Evolutionary conservation across 202 grass and related monocot species (phyloP), one percentile per base, ranked within the genome.

Genomic region (Cymbopogon flexuosus): DNA sequence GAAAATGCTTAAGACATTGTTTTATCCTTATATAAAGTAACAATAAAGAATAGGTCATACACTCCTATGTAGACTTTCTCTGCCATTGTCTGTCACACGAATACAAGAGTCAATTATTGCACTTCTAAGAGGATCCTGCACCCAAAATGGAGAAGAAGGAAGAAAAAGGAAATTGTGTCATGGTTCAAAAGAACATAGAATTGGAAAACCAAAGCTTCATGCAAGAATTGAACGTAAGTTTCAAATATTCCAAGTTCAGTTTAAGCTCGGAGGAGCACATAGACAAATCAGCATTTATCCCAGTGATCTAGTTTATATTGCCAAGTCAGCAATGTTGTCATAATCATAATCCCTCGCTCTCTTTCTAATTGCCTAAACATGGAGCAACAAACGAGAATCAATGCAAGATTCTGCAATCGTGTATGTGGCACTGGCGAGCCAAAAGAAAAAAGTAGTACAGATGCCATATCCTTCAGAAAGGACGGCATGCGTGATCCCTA

Each of bases 121-220:
- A 89, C 92, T 99, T 93, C 92, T 93, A 80, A 83, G 52, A 87
- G 89, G 96, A 91, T 95, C 82, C 92, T 99, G 90, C 59, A 85
- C 31, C 24, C 72, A 46, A 80, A 69, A 69, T 0, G 31, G 68
- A 42, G 70, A 71, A 39, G 6, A 39, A 39, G 5, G 6, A 39
- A 39, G 5, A 1, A 75, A 79, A 71, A 76, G 67, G 13, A 31
- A 31, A 72, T 39, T 29, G 40, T 57, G 60, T 79, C 54, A 83
- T 67, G 60, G 81, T 78, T 33, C 46, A 83, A 82, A 83, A 72
- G 21, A 78, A 57, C 70, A 72, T 63, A 56, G 10, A 79, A 76
- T 24, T 27, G 41, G 22, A 78, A 49, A 47, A 73, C 33, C n/a
- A 85, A 63, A 68, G 34, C n/a, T 65, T 42, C 54, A 15, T 62